Base-by-base conservation (phyloP, 1,284 basidiomycete genomes). In the Laetiporus sulphureus region DNA sequence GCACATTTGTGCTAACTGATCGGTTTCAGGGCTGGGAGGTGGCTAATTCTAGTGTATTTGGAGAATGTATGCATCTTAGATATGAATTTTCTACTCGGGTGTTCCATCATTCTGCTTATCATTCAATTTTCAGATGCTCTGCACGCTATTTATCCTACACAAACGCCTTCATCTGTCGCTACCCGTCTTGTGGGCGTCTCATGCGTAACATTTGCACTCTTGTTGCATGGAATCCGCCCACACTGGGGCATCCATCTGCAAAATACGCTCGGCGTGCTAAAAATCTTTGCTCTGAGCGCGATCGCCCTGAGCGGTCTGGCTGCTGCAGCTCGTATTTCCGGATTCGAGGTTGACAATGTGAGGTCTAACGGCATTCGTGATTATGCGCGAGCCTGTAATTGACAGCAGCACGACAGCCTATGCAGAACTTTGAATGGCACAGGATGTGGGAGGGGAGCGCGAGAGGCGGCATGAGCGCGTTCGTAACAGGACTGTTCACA, bases 211-310 rank as follows among this genome's bases (percentile, higher is more conserved):
- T 75, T 75, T 48, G 69, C 74, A 36, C 64, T 79, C 40, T 19
- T 78, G 18, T 62, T 81, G 2, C 85, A 88, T 47, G 76, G 78
- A 3, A 68, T 63, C 2, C 64, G 69, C 35, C 62, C 77, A 22
- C 69, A 71, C 32, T 72, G 68, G 59, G 85, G 85, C 1, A 49
- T 88, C 0, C 72, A 69, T 5, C 60, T 88, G 8, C 82, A 85
- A 55, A 85, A 88, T 51, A 51, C 62, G 0, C 68, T 88, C 1
- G 83, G 80, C n/a, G 49, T 71, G 24, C 74, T 81, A 61, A 87
- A 86, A 52, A 59, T 87, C 16, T 34, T 75, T 21, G 66, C 82
- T 19, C 66, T 88, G n/a, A 51, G 69, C 0, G 56, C 71, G 0
- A 73, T 88, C 41, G 69, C 75, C 0, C 45, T 73, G n/a, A 71